Base-by-base conservation (phyloP, 179 eudicot genomes). In the Gypsophila paniculata region DNA sequence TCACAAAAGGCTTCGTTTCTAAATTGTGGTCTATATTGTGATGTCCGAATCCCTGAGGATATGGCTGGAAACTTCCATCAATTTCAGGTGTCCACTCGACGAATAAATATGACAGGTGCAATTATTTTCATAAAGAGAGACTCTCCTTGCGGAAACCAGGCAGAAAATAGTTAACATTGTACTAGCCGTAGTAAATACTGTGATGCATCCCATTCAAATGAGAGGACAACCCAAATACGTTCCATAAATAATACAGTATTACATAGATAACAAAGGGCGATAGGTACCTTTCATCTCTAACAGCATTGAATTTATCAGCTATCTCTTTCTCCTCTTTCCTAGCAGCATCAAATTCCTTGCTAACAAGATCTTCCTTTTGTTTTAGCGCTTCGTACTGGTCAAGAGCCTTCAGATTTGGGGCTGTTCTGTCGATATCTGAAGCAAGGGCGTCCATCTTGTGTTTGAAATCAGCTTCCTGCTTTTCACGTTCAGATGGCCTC, bases 381-480 rank as follows among this genome's bases (percentile, higher is more conserved):
- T 86, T 80, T 69, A 95, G 77, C 76, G 87, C 95, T 83, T 90
- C 97, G 39, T 91, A 95, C 74, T 95, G 99, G 74, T 92, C 97
- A 70, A 95, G 77, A 76, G 97, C 99, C 85, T 92, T 95, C 74
- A 92, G 78, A 82, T 95, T 92, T 64, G 99, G 99, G 72, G 96
- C 90, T 62, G 96, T 88, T 86, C 88, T 87, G 63, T 87, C 97
- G 77, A 95, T 95, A 77, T 95, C 97, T 63, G 95, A 79, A 29
- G 76, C 73, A 65, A 95, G 72, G 53, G 86, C 79, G 79, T 85
- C 86, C 69, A 88, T 92, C 84, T 87, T 95, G 72, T 87, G 91
- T 46, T 78, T 83, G 54, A 90, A 92, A 64, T 95, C 99, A 49
- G 81, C 87, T 75, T 95, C 99, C 67, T 82, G 87, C 86, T 90